Base-by-base conservation (phyloP, 2,329 filamentous ascomycete species). In the Aspergillus eucalypticola region DNA sequence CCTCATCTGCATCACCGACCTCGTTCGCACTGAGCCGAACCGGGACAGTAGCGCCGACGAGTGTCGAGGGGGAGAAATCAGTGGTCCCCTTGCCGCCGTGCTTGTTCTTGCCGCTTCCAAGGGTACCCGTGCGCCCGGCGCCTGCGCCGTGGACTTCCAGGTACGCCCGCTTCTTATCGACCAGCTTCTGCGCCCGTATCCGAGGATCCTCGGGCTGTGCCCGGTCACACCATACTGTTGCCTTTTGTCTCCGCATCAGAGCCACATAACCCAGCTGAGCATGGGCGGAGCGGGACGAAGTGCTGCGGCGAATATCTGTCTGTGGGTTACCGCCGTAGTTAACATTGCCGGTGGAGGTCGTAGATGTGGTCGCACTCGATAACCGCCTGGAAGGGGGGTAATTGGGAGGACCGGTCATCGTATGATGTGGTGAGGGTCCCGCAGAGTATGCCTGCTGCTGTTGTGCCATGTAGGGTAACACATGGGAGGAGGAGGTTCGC, bases 191-290 rank as follows among this genome's bases (percentile, higher is more conserved):
- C 27, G 92, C 92, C 3, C 89, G 80, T 59, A 95, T 80, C 54
- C 92, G 86, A 0, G 94, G 91, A 74, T 99, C 95, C 76, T 98
- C 92, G 63, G 91, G 88, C 75, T 99, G 95, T 8, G 94, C 86
- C 56, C 93, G 89, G 73, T 98, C 95, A 80, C 93, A 97, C 95
- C 95, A 99, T 4, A 99, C 95, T 0, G 95, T 99, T 32, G 92
- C 95, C 76, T 98, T 98, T 78, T 99, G 95, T 75, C 93, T 94
- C 64, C 95, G 88, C 79, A 99, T 89, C n/a, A 97, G 84, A 38
- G 95, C 93, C 54, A 99, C 95, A 76, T 99, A 99, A 65, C 92
- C 88, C n/a, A 89, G 79, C 63, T 85, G 84, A 15, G 81, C 81
- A 58, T 80, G 81, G 63, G 84, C 85, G 21, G 91, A 96, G 69